Conservation (phyloP, 2,329 filamentous ascomycete species). For the Fulvia fulva region DNA sequence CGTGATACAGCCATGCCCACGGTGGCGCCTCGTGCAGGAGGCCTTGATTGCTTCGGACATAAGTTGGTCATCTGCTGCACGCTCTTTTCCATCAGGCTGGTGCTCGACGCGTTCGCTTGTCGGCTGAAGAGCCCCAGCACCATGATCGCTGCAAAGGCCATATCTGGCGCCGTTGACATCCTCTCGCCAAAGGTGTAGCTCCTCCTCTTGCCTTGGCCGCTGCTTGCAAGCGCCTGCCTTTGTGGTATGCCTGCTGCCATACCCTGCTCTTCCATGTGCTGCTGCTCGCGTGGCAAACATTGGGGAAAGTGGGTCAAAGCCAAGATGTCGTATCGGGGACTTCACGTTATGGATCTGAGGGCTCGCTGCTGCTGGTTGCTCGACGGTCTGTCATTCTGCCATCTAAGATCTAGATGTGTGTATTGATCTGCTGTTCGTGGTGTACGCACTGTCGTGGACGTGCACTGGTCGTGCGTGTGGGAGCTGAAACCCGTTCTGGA, state of each 20-base stretch:
- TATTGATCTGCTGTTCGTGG: no score
- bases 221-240: background rate
- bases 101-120: background rate
- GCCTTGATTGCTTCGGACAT: no score
- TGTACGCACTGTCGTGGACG: no score
- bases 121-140: no score
- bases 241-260: background rate
- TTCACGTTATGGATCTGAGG: background rate
- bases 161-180: background rate
- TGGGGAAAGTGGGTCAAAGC: background rate
- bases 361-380: no score
- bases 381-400: no score
- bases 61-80: no score
- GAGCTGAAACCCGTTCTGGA: no score
- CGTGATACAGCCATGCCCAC: no score
- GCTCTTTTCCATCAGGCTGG: background rate
- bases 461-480: no score
- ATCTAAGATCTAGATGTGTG: no score
- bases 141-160: background rate
- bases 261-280: background rate
- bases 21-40: no score
- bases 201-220: background rate
- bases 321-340: background rate
- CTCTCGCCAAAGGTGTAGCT: background rate
- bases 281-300: background rate